Evolutionary conservation across 2,329 filamentous ascomycete species (phyloP).

Genomic region (Endocalyx cinctus): DNA sequence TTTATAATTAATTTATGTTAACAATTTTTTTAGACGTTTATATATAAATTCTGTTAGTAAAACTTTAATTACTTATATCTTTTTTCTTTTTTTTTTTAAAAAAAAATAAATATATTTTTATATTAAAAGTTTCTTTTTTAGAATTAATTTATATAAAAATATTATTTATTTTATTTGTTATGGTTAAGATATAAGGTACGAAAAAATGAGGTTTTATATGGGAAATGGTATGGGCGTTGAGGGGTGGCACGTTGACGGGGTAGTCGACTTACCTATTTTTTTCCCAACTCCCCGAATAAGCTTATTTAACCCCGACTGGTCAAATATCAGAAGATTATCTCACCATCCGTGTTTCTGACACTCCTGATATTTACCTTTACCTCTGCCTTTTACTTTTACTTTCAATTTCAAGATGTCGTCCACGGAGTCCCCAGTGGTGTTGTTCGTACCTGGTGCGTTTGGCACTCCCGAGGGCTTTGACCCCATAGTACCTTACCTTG

Average conservation of each 20-base stretch:
- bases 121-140: constrained; percentile 1
- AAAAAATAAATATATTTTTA: not conserved
- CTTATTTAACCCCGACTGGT: no score
- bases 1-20: constrained; percentile 3
- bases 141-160: constrained; percentile 1
- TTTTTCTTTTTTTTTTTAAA: not conserved
- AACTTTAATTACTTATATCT: not conserved
- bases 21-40: not conserved
- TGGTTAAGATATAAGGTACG: no score
- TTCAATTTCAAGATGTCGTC: no score
- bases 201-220: no score
- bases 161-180: constrained; percentile 1
- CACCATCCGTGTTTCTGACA: no score
- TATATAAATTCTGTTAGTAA: not conserved
- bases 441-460: constrained; percentile 19
- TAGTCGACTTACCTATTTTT: no score
- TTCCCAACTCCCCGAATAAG: no score
- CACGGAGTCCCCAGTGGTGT: constrained; percentile 3
- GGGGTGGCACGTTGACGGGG: no score
- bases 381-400: no score
- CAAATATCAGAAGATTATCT: no score
- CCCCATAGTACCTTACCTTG: constrained; percentile 11
- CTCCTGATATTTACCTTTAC: no score
- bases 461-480: constrained; percentile 13
- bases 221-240: no score